Base-by-base conservation (phyloP, 768 basidiomycete genomes). In the Leccinum subtestaceum region DNA sequence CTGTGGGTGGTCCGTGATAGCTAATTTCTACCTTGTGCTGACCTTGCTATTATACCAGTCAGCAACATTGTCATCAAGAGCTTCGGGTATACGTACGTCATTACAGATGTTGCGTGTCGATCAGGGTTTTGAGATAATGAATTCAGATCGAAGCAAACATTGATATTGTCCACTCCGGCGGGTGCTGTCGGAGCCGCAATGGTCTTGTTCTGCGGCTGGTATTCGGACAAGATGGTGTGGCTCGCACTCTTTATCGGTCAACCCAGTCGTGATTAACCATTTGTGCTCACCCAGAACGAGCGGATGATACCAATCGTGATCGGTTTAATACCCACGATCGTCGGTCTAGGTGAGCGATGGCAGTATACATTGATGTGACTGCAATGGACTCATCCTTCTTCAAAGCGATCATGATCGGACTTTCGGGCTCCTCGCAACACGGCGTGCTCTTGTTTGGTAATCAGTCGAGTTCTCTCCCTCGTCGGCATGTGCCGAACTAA, bases 271-370 rank as follows among this genome's bases (percentile, higher is more conserved):
- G 10, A 29, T 7, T 13, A 1, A 40, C 36, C 19, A n/a, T 12
- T 31, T 55, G 23, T 43, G 12, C 19, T 40, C n/a, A 3, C 40
- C 29, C 51, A 81, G 84, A 77, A 76, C 38, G 84, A 85, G 60
- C 77, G 85, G 4, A 86, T 85, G 85, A 59, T 79, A 2, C 86
- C 86, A 0, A 83, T 87, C 36, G 72, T 85, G 12, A 76, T 85
- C 62, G 80, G 81, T 4, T 59, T 87, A 31, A 62, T 86, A 15
- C 85, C 85, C 0, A 84, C 84, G 0, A 84, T 88, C 43, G 70
- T 84, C 5, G 84, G 85, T 3, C 62, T 80, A 55, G 83, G 82
- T 81, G 60, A 60, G 73, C 31, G 21, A 40, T 11, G 6, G 25
- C 7, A 27, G 21, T 32, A 27, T 5, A 43, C 4, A 43, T 43